A percentile compares a stretch with the other conserved stretches of the same genome.
Evolutionary conservation across 108 stramenopile genomes (phyloP).

Genomic region (Nitzschia inconspicua): DNA sequence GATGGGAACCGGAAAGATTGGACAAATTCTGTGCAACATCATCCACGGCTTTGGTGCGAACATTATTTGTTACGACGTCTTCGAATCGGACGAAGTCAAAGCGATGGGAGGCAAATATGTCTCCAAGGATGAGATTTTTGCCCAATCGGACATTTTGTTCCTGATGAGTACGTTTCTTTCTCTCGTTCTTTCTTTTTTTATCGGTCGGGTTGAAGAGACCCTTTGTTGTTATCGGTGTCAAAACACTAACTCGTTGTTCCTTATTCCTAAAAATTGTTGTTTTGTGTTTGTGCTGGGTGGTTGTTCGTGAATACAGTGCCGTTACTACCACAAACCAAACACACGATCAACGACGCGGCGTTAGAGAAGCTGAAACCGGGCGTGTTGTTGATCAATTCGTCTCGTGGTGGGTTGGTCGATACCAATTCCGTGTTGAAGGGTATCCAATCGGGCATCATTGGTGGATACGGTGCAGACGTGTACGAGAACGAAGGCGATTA

Average conservation of each 20-base stretch:
- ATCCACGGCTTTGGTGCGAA: slow-evolving; percentile 74
- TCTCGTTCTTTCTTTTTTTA: too few relatives aligned
- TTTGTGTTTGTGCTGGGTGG: too few relatives aligned
- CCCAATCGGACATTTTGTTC: slow-evolving; percentile 64
- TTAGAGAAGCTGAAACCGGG: slow-evolving; percentile 55
- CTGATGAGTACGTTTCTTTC: slow-evolving; percentile 57
- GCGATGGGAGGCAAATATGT: slow-evolving; percentile 71
- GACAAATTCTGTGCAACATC: slow-evolving; percentile 70
- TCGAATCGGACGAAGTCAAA: slow-evolving; percentile 55
- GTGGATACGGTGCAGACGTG: slow-evolving; percentile 64
- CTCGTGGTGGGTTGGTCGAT: slow-evolving; percentile 75
- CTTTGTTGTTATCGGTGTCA: too few relatives aligned
- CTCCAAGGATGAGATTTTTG: slow-evolving; percentile 60
- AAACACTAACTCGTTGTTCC: too few relatives aligned
- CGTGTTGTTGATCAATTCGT: slow-evolving; percentile 68
- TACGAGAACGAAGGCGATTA: slow-evolving; percentile 78
- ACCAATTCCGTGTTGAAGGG: slow-evolving; percentile 58
- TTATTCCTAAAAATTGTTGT: too few relatives aligned
- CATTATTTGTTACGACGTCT: slow-evolving; percentile 67
- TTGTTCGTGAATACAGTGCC: slow-evolving; percentile 27
- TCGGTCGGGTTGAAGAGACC: too few relatives aligned
- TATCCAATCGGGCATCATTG: slow-evolving; percentile 55
- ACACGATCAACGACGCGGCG: slow-evolving; percentile 51
- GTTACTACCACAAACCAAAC: slow-evolving; percentile 50
- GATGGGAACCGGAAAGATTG: slow-evolving; percentile 62